Conservation (phyloP, 2,329 filamentous ascomycete genomes). For the Pestalotiopsis sp. region DNA sequence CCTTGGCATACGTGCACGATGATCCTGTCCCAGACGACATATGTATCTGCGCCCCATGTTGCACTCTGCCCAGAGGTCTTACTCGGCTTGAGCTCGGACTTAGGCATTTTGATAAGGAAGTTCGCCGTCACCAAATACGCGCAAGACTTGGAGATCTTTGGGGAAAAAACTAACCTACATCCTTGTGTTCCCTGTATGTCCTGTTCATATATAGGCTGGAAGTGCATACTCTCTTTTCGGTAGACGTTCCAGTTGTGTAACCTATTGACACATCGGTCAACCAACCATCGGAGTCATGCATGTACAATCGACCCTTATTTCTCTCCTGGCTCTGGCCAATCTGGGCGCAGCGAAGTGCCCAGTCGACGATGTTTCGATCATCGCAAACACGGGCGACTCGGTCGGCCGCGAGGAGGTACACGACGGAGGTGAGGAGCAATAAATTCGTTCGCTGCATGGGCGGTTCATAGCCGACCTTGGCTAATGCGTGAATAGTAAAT, state of each 20-base stretch:
- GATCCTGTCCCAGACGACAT: neutral
- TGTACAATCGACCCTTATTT: neutral
- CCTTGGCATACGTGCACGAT: slow-evolving; percentile 8
- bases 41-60: neutral
- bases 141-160: neutral
- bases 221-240: neutral
- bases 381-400: slow-evolving; percentile 29
- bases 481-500: slow-evolving; percentile 25
- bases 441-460: neutral
- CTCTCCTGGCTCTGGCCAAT: slow-evolving; percentile 10
- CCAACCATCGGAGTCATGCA: slow-evolving; percentile 1
- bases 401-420: slow-evolving; percentile 32
- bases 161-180: neutral
- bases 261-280: neutral
- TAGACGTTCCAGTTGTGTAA: neutral
- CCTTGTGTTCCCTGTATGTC: neutral
- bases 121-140: neutral
- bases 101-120: neutral
- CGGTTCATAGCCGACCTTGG: neutral
- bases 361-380: slow-evolving; percentile 27
- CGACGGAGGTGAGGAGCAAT: slow-evolving; percentile 25
- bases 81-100: neutral
- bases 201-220: neutral
- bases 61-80: neutral
- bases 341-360: slow-evolving; percentile 22